Percentiles rank a stretch among this genome's conserved stretches.
Evolutionary conservation across 2,329 filamentous ascomycete species (phyloP).

Genomic region (Leptographium flavum): DNA sequence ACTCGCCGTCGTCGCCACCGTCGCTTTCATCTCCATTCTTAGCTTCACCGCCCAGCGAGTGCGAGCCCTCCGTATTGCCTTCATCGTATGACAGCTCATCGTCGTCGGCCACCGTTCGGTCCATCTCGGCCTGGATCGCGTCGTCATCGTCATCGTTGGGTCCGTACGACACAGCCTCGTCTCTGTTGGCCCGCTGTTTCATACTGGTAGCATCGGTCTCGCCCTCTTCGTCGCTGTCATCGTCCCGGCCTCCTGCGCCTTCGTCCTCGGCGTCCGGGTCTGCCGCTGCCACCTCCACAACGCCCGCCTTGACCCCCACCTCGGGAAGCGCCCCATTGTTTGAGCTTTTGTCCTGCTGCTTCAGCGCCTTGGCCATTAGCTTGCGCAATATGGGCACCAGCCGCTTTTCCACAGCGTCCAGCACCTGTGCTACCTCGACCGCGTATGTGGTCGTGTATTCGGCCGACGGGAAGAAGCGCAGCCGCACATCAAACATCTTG

Average conservation of each 20-base stretch:
- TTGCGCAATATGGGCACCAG: conserved; percentile 60
- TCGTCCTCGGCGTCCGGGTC: conserved; percentile 22
- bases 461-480: conserved; percentile 70
- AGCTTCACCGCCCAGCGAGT: conserved; percentile 14
- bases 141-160: conserved; percentile 88
- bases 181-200: conserved; percentile 62
- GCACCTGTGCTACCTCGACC: conserved; percentile 64
- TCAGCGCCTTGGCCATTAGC: conserved; percentile 63
- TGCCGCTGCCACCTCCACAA: conserved; percentile 34
- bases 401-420: conserved; percentile 64
- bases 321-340: conserved; percentile 61
- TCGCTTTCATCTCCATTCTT: background rate
- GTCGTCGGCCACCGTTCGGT: conserved; percentile 36
- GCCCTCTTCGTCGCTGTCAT: conserved; percentile 56
- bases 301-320: conserved; percentile 42
- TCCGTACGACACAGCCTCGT: conserved; percentile 76
- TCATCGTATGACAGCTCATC: conserved; percentile 43
- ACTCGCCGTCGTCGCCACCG: background rate
- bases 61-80: conserved; percentile 34
- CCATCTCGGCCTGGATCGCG: conserved; percentile 50
- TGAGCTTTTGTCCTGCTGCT: conserved; percentile 56
- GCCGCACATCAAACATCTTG: conserved; percentile 70
- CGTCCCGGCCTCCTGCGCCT: conserved; percentile 32
- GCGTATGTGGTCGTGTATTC: conserved; percentile 82
- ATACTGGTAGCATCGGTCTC: conserved; percentile 65